Base-by-base conservation (phyloP, 371 early-diverging fungal species). In the Zychaea mexicana region DNA sequence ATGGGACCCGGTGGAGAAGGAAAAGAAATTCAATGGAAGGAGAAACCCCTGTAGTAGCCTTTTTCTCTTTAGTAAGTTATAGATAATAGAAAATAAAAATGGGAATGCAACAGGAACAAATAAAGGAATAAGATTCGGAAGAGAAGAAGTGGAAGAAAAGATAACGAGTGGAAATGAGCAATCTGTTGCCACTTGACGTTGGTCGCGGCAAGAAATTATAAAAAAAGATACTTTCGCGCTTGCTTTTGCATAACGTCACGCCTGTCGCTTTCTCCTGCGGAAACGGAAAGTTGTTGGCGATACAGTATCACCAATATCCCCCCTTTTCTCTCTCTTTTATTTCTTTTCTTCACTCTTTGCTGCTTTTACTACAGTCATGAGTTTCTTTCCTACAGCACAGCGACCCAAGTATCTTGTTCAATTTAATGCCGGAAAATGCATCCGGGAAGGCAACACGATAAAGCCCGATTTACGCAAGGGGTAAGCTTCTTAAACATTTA, bases 351-450 rank as follows among this genome's bases (percentile, higher is more conserved):
- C n/a, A n/a, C n/a, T n/a, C n/a, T n/a, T n/a, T n/a, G n/a, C n/a
- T n/a, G n/a, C n/a, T n/a, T n/a, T n/a, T n/a, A n/a, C n/a, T n/a
- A n/a, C n/a, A n/a, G n/a, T n/a, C n/a, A 77, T 77, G 78, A 74
- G 72, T 47, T 60, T 77, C n/a, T 77, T 77, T 46, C 70, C 78
- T 13, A 73, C 71, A 30, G 61, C 71, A 22, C 69, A 66, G 27
- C 59, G 62, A 19, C 63, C 59, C 19, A 63, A 60, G 27, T 72
- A 79, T 53, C 74, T 83, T 5, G 81, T 88, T 54, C 83, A 90
- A 64, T 92, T 93, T 80, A 90, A 89, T 64, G 93, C 93, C 8
- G 93, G 93, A 19, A 86, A 89, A 65, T 84, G 88, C 69, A 78
- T 86, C 66, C 81, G 88, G 49, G 91, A 91, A 42, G 91, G 88